Evolutionary conservation across 768 basidiomycete species (phyloP).

Genomic region (Panaeolus papilionaceus): DNA sequence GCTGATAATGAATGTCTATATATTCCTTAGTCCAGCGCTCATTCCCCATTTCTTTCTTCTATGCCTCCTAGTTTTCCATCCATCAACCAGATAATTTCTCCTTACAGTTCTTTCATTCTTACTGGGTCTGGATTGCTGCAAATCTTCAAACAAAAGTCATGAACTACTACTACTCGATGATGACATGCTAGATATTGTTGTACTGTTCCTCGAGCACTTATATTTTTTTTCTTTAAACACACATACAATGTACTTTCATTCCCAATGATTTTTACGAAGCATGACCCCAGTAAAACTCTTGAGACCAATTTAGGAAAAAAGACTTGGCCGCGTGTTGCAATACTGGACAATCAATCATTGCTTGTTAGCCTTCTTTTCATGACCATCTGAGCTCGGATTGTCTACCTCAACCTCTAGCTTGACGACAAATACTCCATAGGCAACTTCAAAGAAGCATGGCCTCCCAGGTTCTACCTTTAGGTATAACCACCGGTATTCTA

Average conservation of each 20-base stretch:
- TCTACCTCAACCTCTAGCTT: background rate
- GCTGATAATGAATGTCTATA: conserved; percentile 5
- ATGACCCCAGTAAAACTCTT: background rate
- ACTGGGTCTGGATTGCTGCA: background rate
- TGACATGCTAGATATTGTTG: conserved; percentile 8
- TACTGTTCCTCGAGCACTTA: conserved; percentile 12
- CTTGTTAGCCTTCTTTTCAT: conserved; percentile 7
- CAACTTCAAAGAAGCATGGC: conserved; percentile 59
- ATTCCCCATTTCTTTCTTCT: background rate
- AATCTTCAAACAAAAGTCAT: conserved; percentile 1
- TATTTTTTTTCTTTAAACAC: conserved; percentile 13
- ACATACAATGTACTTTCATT: background rate
- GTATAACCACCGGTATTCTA: conserved; percentile 41
- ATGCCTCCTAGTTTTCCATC: background rate
- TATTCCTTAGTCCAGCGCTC: background rate
- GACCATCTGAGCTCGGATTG: background rate
- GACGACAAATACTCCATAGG: background rate
- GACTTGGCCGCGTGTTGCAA: background rate
- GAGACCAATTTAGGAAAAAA: conserved; percentile 1
- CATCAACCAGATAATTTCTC: conserved; percentile 1
- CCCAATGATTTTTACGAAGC: background rate
- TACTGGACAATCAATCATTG: background rate
- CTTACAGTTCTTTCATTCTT: background rate
- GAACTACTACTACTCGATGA: conserved; percentile 10
- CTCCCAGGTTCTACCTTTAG: conserved; percentile 93